Evolutionary conservation across 257 asterid genomes (phyloP), one percentile per base, ranked within the genome.

Genomic region (Misopates orontium): DNA sequence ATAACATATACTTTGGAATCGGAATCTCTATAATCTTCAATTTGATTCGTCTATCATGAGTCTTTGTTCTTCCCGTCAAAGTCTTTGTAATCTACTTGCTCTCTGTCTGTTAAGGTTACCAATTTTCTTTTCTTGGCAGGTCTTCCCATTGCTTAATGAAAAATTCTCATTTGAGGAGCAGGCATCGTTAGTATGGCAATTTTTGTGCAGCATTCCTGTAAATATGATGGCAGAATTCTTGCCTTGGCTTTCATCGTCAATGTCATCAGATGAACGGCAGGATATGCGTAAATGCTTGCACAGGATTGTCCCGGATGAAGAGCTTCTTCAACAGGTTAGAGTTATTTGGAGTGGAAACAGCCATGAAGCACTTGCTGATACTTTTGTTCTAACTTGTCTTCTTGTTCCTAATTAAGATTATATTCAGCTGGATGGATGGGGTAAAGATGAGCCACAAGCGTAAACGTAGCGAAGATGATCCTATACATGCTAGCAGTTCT

Each of bases 181-280:
- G 76, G 96, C 96, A 60, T 85, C 97, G 71, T 78, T 93, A 78
- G 98, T 86, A 9, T 93, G 98, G 98, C 98, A 89, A 74, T 93
- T 93, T 72, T 79, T 93, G 75, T 93, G 98, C 81, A 93, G 98
- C 76, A 90, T 93, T 79, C 98, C 98, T 25, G 96, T 85, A 53
- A 87, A 89, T 82, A 90, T 93, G 98, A 87, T 93, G 97, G 97
- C 96, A 67, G 96, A 93, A 72, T 89, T 93, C 73, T 85, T 93
- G 77, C 98, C 98, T 18, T 93, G 98, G 98, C 98, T 93, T 77
- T 80, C 98, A 42, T 81, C 87, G 50, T 89, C 98, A 68, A 79
- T 89, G 71, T 90, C 95, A 21, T 59, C 85, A 28, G 98, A 93
- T 64, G 98, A 93, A 73, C 69, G 89, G 48, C 86, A 83, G 78